Evolutionary conservation across 108 stramenopile genomes (phyloP).

Genomic region (Chaetoceros muelleri): DNA sequence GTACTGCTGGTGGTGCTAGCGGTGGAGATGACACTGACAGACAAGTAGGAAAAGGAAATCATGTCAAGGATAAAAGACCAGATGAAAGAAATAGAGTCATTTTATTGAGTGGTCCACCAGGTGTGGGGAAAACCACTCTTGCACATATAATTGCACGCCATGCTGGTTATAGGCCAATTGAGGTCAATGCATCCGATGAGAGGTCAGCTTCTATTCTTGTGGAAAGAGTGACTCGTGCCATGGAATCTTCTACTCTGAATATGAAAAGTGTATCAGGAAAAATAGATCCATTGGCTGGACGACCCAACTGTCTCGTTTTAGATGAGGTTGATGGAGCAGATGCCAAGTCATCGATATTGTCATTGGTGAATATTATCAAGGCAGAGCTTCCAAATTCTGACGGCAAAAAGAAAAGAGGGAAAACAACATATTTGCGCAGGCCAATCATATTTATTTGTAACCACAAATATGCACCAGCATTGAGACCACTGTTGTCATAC

Average conservation of each 20-base stretch:
- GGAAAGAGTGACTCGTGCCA: constrained; percentile 70
- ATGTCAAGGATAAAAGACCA: constrained; percentile 51
- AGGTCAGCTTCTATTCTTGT: constrained; percentile 73
- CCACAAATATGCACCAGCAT: constrained; percentile 86
- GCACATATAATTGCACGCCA: constrained; percentile 86
- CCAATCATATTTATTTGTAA: constrained; percentile 98
- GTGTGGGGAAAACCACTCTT: constrained; percentile 95
- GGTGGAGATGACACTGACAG: constrained; percentile 6
- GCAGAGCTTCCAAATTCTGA: constrained; percentile 47
- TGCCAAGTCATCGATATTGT: constrained; percentile 65
- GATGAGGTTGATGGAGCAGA: constrained; percentile 98
- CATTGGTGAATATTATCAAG: constrained; percentile 81
- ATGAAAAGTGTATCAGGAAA: constrained; percentile 8
- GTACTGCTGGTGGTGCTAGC: neutral
- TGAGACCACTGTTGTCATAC: constrained; percentile 86
- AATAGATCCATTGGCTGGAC: constrained; percentile 18
- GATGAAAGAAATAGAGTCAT: constrained; percentile 63
- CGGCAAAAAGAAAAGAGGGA: constrained; percentile 15
- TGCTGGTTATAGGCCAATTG: constrained; percentile 87
- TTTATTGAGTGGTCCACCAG: constrained; percentile 87
- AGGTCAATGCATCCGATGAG: constrained; percentile 97
- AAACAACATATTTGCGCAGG: constrained; percentile 50
- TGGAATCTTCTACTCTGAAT: constrained; percentile 71
- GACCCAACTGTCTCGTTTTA: constrained; percentile 86
- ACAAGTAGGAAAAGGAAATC: neutral